These are phyloP conservation scores for Penicillium goetzii DNA, from an alignment of 495 filamentous ascomycete species.

Conservation along the genomic window DNA sequence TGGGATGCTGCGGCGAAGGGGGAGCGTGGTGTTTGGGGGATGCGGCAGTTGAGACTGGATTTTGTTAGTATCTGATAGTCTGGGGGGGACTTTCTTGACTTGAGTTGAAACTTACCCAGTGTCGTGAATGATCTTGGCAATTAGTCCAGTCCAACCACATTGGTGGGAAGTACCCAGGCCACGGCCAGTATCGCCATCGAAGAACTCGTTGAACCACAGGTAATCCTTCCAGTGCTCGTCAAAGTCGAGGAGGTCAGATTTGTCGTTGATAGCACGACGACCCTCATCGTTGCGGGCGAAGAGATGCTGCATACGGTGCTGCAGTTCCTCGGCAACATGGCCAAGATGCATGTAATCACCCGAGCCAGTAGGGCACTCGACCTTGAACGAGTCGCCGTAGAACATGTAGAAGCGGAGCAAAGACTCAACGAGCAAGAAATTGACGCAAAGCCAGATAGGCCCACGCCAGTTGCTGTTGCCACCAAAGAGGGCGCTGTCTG, in stretches of 20 bases:
- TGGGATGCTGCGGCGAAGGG: conserved; percentile 80
- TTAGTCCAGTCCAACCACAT: conserved; percentile 95
- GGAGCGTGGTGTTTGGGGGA: conserved; percentile 90
- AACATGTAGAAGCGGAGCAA: conserved; percentile 92
- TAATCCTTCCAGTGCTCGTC: conserved; percentile 92
- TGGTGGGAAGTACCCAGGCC: conserved; percentile 93
- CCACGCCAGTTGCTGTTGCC: conserved; percentile 97
- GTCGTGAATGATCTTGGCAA: conserved; percentile 96
- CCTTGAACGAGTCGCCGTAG: conserved; percentile 83
- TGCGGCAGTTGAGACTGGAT: conserved; percentile 78
- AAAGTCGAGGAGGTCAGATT: conserved; percentile 82
- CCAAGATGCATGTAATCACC: conserved; percentile 96
- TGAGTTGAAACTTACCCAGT: conserved; percentile 68
- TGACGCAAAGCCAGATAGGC: conserved; percentile 95
- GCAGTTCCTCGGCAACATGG: conserved; percentile 93
- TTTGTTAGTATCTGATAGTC: conserved; percentile 8
- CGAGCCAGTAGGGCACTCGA: conserved; percentile 93
- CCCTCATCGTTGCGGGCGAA: conserved; percentile 84
- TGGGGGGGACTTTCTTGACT: background rate
- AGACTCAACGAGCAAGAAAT: conserved; percentile 92
- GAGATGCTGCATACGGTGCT: conserved; percentile 91
- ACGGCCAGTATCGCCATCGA: conserved; percentile 88
- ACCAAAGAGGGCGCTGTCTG: conserved; percentile 89
- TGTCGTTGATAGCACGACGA: conserved; percentile 80
- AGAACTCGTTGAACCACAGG: conserved; percentile 96